Percentiles rank a stretch among this genome's conserved stretches.
Conservation (phyloP, 306 rosid species). For the Pterocarpus macrocarpus region DNA sequence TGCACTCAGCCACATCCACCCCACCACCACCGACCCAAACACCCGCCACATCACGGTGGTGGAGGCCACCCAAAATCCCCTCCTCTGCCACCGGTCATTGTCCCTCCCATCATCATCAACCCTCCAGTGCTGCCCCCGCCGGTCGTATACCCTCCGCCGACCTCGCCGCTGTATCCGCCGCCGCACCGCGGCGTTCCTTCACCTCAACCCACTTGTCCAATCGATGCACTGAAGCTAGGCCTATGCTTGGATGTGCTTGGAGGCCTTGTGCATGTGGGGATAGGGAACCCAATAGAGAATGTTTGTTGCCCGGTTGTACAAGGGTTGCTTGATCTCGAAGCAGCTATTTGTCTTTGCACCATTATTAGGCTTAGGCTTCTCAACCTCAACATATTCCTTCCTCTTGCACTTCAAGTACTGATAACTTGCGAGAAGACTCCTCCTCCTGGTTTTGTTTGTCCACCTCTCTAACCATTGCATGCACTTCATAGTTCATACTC, state of each 20-base stretch:
- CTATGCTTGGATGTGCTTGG: conserved; percentile 85
- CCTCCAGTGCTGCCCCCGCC: conserved; percentile 72
- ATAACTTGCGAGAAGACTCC: conserved; percentile 82
- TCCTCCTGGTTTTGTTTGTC: conserved; percentile 93
- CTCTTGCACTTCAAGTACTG: conserved; percentile 84
- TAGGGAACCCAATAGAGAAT: conserved; percentile 77
- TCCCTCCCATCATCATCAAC: conserved; percentile 61
- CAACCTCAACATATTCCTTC: conserved; percentile 77
- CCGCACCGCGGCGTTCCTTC: conserved; percentile 36
- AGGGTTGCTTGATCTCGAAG: conserved; percentile 89
- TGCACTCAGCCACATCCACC: conserved; percentile 69
- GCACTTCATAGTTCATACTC: background rate
- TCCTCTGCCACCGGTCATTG: conserved; percentile 49
- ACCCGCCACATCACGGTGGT: conserved; percentile 62
- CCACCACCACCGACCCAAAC: conserved; percentile 53
- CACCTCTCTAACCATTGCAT: conserved; percentile 58
- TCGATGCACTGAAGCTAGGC: conserved; percentile 80
- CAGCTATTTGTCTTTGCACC: conserved; percentile 90
- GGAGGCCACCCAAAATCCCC: conserved; percentile 56
- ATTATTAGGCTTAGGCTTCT: conserved; percentile 76
- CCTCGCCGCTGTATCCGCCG: conserved; percentile 50
- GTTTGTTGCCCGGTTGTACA: conserved; percentile 83
- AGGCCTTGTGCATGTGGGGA: conserved; percentile 80
- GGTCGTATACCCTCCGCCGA: conserved; percentile 60
- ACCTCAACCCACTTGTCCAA: conserved; percentile 66